Evolutionary conservation across 495 filamentous ascomycete genomes (phyloP), one percentile per base, ranked within the genome.

Genomic region (Penicillium riverlandense): DNA sequence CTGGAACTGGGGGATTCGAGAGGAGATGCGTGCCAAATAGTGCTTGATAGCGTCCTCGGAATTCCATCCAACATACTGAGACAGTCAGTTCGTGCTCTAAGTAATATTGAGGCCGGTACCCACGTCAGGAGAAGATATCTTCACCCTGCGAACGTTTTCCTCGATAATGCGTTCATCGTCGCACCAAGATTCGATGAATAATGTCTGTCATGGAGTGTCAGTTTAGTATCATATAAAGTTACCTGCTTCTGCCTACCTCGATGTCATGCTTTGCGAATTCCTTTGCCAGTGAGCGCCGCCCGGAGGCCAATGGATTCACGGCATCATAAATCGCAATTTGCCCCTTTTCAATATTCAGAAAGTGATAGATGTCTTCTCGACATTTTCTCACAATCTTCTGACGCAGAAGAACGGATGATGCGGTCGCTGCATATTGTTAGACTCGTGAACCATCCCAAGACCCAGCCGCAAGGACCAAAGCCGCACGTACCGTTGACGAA

Each of bases 301-400:
- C 90, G 40, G 77, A 76, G 16, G 86, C 79, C 14, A 91, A 77
- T 9, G 90, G 88, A 56, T 97, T 97, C n/a, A 99, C 94, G 22
- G 94, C 92, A 70, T 99, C 94, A 55, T 97, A 99, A 40, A 99
- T 97, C 34, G 94, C 94, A 40, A 99, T 89, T 55, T 99, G 94
- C 10, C 94, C 94, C 55, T 96, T 97, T 55, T 97, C 94, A 50
- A 96, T 82, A 49, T 96, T 90, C 32, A 99, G 71, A 69, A 95
- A 99, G 44, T 85, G 83, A 46, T 95, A 95, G 30, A 99, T 94
- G 55, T 99, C 94, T 61, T 97, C 90, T 39, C 91, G 81, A 54
- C 94, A 99, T 63, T 92, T 92, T 69, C 96, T 95, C 7, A 97
- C 77, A 39, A 99, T 97, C 70, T 95, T 96, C 62, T 96, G 89